Percentiles rank a stretch among this genome's conserved stretches.
These are phyloP conservation scores for Solanum aculeatissimum DNA, from an alignment of 305 asterid species.

Conservation along the genomic window DNA sequence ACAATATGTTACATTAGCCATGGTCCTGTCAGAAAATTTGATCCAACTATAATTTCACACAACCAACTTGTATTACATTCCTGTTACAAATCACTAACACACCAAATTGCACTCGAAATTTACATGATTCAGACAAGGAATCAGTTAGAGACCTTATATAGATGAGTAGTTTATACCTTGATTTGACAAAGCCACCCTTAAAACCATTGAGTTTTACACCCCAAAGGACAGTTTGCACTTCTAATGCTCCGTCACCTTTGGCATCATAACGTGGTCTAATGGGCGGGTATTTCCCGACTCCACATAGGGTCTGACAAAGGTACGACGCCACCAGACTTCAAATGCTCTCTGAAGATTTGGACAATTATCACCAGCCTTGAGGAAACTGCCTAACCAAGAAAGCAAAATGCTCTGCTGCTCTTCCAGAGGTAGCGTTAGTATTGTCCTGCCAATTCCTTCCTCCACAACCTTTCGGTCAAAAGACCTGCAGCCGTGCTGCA, in stretches of 20 bases:
- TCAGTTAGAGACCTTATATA: not conserved
- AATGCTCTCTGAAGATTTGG: constrained; percentile 88
- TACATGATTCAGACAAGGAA: not conserved
- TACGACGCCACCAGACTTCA: constrained; percentile 99
- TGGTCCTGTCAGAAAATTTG: not conserved
- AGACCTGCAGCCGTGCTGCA: constrained; percentile 69
- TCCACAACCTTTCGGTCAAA: constrained; percentile 79
- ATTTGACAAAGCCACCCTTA: not conserved
- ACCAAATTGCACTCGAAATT: not conserved
- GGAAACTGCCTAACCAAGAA: constrained; percentile 69
- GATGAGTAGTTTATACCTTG: not conserved
- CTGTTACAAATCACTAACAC: not conserved
- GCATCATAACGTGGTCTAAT: constrained; percentile 1
- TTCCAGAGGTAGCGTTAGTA: constrained; percentile 79
- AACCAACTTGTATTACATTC: not conserved
- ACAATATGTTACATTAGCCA: not conserved
- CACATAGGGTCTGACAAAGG: constrained; percentile 59
- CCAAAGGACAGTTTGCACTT: not conserved
- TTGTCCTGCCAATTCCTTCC: constrained; percentile 91
- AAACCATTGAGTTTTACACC: not conserved
- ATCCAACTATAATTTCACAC: not conserved
- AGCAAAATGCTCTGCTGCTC: constrained; percentile 76
- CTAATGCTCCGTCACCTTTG: constrained; percentile 24
- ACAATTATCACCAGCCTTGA: constrained; percentile 73
- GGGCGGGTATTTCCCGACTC: constrained; percentile 27